Percentiles rank a stretch among this genome's conserved stretches.
These are phyloP conservation scores for Miamiensis avidus DNA, from an alignment of 169 alveolate species.

Conservation along the genomic window DNA sequence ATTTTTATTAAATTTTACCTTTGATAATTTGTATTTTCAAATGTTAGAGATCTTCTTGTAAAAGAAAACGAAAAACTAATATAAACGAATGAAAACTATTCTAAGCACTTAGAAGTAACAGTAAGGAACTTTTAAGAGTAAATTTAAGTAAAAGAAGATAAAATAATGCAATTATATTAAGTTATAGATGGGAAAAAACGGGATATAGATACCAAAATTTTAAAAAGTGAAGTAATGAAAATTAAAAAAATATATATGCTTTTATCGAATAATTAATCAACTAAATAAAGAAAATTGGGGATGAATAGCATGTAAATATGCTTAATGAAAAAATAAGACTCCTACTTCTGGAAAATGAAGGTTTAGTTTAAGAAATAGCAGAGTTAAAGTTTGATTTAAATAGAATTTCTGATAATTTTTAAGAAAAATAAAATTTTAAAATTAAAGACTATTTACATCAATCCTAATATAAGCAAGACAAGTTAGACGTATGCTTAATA, in stretches of 20 bases:
- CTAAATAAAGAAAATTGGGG: too few relatives aligned
- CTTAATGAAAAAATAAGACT: not conserved
- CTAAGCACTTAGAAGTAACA: not conserved
- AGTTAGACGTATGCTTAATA: too few relatives aligned
- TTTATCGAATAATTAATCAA: too few relatives aligned
- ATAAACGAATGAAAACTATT: not conserved
- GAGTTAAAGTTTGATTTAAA: not conserved
- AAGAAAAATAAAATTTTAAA: not conserved
- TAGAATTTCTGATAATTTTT: not conserved
- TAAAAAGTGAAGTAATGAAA: too few relatives aligned
- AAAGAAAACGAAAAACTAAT: not conserved
- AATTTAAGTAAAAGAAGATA: not conserved
- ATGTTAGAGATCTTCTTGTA: not conserved
- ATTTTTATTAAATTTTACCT: not conserved
- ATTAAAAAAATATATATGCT: too few relatives aligned
- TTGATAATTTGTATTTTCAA: not conserved
- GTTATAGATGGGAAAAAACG: not conserved
- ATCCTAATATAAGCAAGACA: too few relatives aligned
- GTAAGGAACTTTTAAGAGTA: not conserved
- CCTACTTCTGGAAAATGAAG: not conserved
- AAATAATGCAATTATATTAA: not conserved
- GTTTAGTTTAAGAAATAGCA: not conserved
- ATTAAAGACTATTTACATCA: too few relatives aligned
- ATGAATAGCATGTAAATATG: too few relatives aligned
- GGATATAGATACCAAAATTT: not conserved